Base-by-base conservation (phyloP, 345 rosid genomes). In the Pugionium cornutum region DNA sequence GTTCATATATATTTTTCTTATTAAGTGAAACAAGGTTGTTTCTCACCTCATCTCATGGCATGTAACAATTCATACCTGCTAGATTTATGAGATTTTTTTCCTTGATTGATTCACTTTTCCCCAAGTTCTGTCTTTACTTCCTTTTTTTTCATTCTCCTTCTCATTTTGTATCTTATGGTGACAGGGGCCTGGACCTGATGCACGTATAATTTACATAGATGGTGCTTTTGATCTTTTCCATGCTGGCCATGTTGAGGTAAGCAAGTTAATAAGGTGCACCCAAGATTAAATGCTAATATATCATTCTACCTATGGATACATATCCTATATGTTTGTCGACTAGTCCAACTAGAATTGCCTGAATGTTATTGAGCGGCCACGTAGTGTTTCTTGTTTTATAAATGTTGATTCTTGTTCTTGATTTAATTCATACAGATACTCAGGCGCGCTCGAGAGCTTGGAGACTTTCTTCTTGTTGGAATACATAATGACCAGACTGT, bases 211-310 rank as follows among this genome's bases (percentile, higher is more conserved):
- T 10, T 92, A 92, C 75, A 89, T 92, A 58, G 98, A 92, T 75
- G 98, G 98, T 11, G 97, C 96, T 35, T 92, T 92, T 75, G 98
- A 92, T 87, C 92, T 92, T 69, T 92, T 92, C 67, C 98, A 92
- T 78, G 98, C 98, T 35, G 98, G 98, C 67, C 98, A 92, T 77
- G 98, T 89, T 2, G 96, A 92, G 98, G 98, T 92, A 84, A 52
- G 32, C 37, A 42, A 32, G 52, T 39, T 47, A 46, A 31, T 9
- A 39, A 40, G 27, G 61, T 56, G 50, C 68, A 70, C 25, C 54
- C 70, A 28, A 52, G 11, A 31, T 6, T 51, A 41, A 31, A 34
- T 0, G 39, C 6, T 8, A 50, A 31, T 41, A 9, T 50, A n/a
- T 36, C 9, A 9, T 6, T 11, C 35, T 40, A 30, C 9, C 6